A percentile compares a stretch with the other conserved stretches of the same genome.
These are phyloP conservation scores for Ambrosiella cleistominuta DNA, from an alignment of 2,329 filamentous ascomycete species.

Conservation along the genomic window DNA sequence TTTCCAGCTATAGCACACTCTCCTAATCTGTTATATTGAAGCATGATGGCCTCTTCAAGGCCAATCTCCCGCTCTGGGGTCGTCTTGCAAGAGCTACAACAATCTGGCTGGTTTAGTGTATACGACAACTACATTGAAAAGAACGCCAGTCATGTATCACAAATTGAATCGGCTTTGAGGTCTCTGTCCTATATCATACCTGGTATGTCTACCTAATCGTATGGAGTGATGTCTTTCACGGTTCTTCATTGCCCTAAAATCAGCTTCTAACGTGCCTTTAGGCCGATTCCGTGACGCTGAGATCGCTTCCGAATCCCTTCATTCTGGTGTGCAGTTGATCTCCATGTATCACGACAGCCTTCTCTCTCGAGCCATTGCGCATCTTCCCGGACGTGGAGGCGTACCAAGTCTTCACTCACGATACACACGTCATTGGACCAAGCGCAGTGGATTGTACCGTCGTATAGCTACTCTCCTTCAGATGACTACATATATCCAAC, in stretches of 20 bases:
- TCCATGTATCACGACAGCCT: slow-evolving; percentile 86
- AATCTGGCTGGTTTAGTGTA: slow-evolving; percentile 38
- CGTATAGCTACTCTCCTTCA: slow-evolving; percentile 68
- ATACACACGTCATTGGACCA: slow-evolving; percentile 51
- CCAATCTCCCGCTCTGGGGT: background rate
- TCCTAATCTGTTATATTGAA: background rate
- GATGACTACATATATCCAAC: slow-evolving; percentile 83
- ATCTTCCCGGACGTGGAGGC: slow-evolving; percentile 17
- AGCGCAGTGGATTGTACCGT: slow-evolving; percentile 52
- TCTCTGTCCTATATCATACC: slow-evolving; percentile 94
- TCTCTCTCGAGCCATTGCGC: slow-evolving; percentile 47
- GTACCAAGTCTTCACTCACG: slow-evolving; percentile 40
- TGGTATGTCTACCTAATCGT: slow-evolving; percentile 26
- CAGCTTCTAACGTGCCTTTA: slow-evolving; percentile 17
- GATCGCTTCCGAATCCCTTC: slow-evolving; percentile 80
- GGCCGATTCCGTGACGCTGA: slow-evolving; percentile 82
- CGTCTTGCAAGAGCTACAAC: background rate
- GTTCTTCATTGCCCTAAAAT: background rate
- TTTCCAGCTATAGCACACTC: no score
- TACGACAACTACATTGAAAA: slow-evolving; percentile 88
- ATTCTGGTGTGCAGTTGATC: slow-evolving; percentile 75
- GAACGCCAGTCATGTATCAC: slow-evolving; percentile 82
- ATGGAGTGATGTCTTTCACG: background rate
- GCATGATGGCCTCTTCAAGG: slow-evolving; percentile 1
- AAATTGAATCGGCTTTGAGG: slow-evolving; percentile 83